These are phyloP conservation scores for Alternaria sp. DNA, from an alignment of 2,329 filamentous ascomycete species.

Conservation along the genomic window DNA sequence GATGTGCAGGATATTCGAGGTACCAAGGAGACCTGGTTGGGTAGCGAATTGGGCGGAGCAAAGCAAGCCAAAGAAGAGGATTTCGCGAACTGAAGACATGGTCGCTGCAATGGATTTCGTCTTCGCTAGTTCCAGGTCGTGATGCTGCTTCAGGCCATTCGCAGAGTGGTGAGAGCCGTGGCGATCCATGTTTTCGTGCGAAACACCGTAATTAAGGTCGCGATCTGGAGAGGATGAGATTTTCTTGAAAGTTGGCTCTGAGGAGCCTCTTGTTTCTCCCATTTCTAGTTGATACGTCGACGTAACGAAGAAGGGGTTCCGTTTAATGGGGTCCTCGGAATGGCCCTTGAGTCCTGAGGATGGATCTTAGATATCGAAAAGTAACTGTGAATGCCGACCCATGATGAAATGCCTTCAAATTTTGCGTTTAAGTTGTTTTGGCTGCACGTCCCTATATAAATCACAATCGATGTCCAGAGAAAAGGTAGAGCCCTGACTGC, in stretches of 20 bases:
- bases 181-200: background rate
- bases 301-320: background rate
- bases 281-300: background rate
- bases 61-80: constrained; percentile 38
- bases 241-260: background rate
- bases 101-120: constrained; percentile 36
- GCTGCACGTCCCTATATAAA: background rate
- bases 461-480: background rate
- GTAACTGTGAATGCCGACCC: background rate
- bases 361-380: background rate
- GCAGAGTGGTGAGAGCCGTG: background rate
- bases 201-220: background rate
- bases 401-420: background rate
- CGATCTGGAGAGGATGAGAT: background rate
- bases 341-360: background rate
- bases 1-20: constrained; percentile 53
- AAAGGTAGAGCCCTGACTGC: background rate
- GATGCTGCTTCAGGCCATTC: background rate
- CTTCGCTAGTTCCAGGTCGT: constrained; percentile 27
- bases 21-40: constrained; percentile 53
- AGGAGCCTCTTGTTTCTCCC: background rate
- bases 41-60: constrained; percentile 49
- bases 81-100: constrained; percentile 35
- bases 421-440: background rate
- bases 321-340: too few species aligned